Conservation (phyloP, 2,329 filamentous ascomycete genomes). For the Pyrenochaeta sp. region DNA sequence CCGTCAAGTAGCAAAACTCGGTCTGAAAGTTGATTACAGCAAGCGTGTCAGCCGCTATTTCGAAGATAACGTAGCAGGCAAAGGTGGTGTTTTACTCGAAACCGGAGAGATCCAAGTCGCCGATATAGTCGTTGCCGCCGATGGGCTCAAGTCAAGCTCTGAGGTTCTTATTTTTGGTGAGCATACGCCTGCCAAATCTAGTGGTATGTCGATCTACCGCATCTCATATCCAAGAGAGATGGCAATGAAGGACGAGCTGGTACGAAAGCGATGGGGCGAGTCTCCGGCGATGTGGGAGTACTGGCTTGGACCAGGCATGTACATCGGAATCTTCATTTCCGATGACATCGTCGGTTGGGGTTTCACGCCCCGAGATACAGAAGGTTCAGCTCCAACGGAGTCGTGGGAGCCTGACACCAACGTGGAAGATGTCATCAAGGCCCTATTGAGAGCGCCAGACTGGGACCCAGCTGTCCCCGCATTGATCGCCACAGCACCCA, state of each 20-base stretch:
- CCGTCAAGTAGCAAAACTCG: constrained; percentile 8
- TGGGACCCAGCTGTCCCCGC: constrained; percentile 9
- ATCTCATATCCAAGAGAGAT: constrained; percentile 3
- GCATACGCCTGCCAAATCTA: constrained; percentile 2
- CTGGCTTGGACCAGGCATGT: constrained; percentile 12
- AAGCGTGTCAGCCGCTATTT: constrained; percentile 1
- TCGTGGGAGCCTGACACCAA: constrained; percentile 11
- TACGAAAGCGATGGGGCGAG: constrained; percentile 4
- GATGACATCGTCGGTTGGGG: constrained; percentile 8
- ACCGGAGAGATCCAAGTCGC: constrained; percentile 3
- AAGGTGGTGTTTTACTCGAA: constrained; percentile 2
- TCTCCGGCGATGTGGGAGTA: constrained; percentile 1
- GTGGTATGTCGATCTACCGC: constrained; percentile 11
- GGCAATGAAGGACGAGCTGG: constrained; percentile 1
- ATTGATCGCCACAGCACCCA: neutral
- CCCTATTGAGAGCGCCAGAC: constrained; percentile 4
- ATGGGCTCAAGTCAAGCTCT: constrained; percentile 1
- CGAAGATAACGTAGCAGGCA: neutral
- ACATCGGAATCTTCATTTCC: constrained; percentile 9
- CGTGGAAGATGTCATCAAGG: constrained; percentile 4
- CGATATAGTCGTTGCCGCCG: constrained; percentile 3
- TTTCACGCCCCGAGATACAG: constrained; percentile 6
- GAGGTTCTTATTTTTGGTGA: constrained; percentile 5
- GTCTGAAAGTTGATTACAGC: constrained; percentile 4
- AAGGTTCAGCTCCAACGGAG: constrained; percentile 3